Conservation (phyloP, 2,329 filamentous ascomycete species). For the Colletotrichum lupini region DNA sequence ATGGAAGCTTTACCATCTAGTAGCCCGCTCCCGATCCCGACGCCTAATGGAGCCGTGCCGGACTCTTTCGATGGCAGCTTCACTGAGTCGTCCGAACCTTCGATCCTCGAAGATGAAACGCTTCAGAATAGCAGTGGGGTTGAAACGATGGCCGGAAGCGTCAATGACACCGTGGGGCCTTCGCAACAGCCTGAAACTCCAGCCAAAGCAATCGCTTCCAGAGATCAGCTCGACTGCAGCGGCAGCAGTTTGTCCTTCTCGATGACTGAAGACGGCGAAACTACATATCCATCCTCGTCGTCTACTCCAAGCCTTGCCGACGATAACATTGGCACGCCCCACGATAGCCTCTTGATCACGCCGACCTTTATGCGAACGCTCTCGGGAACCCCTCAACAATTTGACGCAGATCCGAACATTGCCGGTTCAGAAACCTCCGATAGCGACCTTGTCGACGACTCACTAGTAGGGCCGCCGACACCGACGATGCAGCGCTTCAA, state of each 20-base stretch:
- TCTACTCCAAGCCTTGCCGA: constrained; percentile 39
- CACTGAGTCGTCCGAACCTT: constrained; percentile 31
- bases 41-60: constrained; percentile 18
- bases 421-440: constrained; percentile 30
- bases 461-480: constrained; percentile 12
- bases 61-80: constrained; percentile 26
- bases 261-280: constrained; percentile 31
- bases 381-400: constrained; percentile 24
- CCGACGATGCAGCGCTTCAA: constrained; percentile 33
- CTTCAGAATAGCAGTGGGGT: constrained; percentile 21
- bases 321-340: constrained; percentile 36
- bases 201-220: constrained; percentile 17
- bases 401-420: constrained; percentile 30
- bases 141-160: constrained; percentile 22
- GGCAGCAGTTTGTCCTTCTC: constrained; percentile 21
- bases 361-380: constrained; percentile 35
- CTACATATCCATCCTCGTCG: constrained; percentile 34
- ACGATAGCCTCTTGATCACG: constrained; percentile 38
- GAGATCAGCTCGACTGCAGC: constrained; percentile 3
- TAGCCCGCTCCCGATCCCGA: constrained; percentile 24
- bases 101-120: constrained; percentile 31
- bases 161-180: constrained; percentile 19
- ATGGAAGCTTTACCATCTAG: constrained; percentile 29
- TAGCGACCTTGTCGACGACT: constrained; percentile 30
- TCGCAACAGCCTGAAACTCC: constrained; percentile 32